Percentiles rank a stretch among this genome's conserved stretches.
Evolutionary conservation across 1,139 yeast genomes (phyloP).

Genomic region (Debaryomyces sp.): DNA sequence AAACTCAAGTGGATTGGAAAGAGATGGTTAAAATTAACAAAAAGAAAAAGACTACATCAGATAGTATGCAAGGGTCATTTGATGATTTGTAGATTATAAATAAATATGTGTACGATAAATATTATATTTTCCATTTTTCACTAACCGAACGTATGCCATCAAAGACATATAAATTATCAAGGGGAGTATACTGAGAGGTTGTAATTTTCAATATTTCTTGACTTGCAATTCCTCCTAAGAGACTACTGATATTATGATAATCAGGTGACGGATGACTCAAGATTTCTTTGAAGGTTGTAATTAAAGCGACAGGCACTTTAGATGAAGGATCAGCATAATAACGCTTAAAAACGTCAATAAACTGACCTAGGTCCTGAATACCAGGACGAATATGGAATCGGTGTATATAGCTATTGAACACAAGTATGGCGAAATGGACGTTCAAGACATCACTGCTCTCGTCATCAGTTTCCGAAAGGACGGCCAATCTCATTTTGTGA

Average conservation of each 20-base stretch:
- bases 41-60: conserved; percentile 44
- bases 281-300: conserved; percentile 28
- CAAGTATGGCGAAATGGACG: conserved; percentile 40
- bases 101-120: conserved; percentile 5
- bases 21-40: conserved; percentile 70
- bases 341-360: conserved; percentile 20
- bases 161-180: conserved; percentile 65
- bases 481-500: conserved; percentile 17
- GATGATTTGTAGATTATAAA: conserved; percentile 58
- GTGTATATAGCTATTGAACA: conserved; percentile 26
- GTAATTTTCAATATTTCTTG: conserved; percentile 71
- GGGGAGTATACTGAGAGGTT: conserved; percentile 74
- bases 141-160: conserved; percentile 65
- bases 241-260: conserved; percentile 38
- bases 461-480: conserved; percentile 21
- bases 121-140: conserved; percentile 48
- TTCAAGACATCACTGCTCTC: conserved; percentile 26
- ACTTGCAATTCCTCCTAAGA: conserved; percentile 79
- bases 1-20: conserved; percentile 81
- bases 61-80: conserved; percentile 59
- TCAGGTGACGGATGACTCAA: conserved; percentile 31
- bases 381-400: conserved; percentile 20
- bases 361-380: conserved; percentile 22
- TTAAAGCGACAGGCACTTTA: conserved; percentile 17
- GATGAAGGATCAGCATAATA: conserved; percentile 11